Evolutionary conservation across 2,329 filamentous ascomycete genomes (phyloP).

Genomic region (Zasmidium cellare): DNA sequence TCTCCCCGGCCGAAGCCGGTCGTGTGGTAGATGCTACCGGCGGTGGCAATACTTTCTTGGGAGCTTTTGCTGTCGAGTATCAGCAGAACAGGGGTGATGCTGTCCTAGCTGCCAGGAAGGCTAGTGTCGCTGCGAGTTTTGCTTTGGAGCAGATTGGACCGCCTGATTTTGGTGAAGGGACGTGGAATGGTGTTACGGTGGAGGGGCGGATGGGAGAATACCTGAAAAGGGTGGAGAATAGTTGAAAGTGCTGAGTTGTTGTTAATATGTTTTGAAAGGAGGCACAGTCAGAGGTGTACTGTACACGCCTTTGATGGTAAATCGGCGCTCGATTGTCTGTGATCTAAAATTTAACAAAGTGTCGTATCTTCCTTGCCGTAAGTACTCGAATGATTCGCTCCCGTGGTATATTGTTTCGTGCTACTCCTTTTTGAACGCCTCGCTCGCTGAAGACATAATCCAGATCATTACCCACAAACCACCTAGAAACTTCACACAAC

Average conservation of each 20-base stretch:
- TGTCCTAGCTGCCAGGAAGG: conserved; percentile 25
- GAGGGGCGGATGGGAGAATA: conserved; percentile 40
- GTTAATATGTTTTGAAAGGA: too few relatives aligned
- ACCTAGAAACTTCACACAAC: too few relatives aligned
- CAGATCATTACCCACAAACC: background rate
- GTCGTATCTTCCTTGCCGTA: too few relatives aligned
- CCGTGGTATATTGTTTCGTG: background rate
- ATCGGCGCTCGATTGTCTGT: too few relatives aligned
- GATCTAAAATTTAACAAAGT: too few relatives aligned
- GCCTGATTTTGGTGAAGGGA: conserved; percentile 43
- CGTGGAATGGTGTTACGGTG: conserved; percentile 50
- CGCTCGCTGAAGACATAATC: background rate
- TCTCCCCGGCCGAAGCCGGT: conserved; percentile 13
- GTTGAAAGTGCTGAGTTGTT: background rate
- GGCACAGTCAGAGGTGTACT: too few relatives aligned
- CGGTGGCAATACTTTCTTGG: conserved; percentile 32
- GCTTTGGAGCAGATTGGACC: conserved; percentile 29
- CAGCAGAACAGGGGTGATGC: conserved; percentile 22
- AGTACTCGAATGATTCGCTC: too few relatives aligned
- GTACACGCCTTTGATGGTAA: too few relatives aligned
- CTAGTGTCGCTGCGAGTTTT: conserved; percentile 31
- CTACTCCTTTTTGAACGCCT: background rate
- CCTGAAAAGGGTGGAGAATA: background rate
- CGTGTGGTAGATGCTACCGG: conserved; percentile 31
- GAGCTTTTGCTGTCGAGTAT: conserved; percentile 28